phyloP scores from a whole-genome alignment of 805 yeast genomes.

The Myxozyma udenii region DNA sequence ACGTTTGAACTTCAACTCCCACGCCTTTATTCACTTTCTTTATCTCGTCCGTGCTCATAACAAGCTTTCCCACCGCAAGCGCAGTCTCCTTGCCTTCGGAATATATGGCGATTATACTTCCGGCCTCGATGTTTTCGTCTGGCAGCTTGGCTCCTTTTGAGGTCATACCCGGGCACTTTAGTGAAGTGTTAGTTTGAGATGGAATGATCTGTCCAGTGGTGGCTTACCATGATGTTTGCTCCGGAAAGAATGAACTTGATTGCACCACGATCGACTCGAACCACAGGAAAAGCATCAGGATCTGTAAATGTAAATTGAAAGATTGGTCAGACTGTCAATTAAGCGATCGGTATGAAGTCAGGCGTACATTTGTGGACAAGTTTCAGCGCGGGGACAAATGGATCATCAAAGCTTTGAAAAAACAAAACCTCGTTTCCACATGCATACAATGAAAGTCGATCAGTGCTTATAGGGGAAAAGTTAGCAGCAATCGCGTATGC shows the following conservation, averaged over 20 bases:
- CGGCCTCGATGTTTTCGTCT: slow-evolving; percentile 66
- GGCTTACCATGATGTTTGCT: slow-evolving; percentile 84
- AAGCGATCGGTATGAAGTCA: no score
- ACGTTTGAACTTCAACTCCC: slow-evolving; percentile 80
- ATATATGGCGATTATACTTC: slow-evolving; percentile 70
- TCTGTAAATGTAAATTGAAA: no score
- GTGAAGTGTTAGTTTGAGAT: not conserved
- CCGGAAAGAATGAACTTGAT: slow-evolving; percentile 93
- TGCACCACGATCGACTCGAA: slow-evolving; percentile 93
- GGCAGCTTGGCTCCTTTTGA: slow-evolving; percentile 34
- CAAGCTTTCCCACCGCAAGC: slow-evolving; percentile 81
- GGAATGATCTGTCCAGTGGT: not conserved
- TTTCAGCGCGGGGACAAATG: slow-evolving; percentile 69
- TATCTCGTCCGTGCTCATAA: slow-evolving; percentile 87
- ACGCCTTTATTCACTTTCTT: slow-evolving; percentile 78
- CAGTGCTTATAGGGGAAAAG: slow-evolving; percentile 47
- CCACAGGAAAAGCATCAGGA: slow-evolving; percentile 79
- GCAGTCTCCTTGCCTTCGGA: slow-evolving; percentile 94
- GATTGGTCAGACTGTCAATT: no score
- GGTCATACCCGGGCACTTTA: slow-evolving; percentile 34
- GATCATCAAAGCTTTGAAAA: slow-evolving; percentile 77
- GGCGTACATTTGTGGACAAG: slow-evolving; percentile 67
- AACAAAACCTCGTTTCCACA: slow-evolving; percentile 71
- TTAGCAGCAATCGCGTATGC: not conserved
- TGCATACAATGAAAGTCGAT: slow-evolving; percentile 70